Percentiles rank a stretch among this genome's conserved stretches.
These are phyloP conservation scores for Suillus cothurnatus DNA, from an alignment of 768 basidiomycete species.

Conservation along the genomic window DNA sequence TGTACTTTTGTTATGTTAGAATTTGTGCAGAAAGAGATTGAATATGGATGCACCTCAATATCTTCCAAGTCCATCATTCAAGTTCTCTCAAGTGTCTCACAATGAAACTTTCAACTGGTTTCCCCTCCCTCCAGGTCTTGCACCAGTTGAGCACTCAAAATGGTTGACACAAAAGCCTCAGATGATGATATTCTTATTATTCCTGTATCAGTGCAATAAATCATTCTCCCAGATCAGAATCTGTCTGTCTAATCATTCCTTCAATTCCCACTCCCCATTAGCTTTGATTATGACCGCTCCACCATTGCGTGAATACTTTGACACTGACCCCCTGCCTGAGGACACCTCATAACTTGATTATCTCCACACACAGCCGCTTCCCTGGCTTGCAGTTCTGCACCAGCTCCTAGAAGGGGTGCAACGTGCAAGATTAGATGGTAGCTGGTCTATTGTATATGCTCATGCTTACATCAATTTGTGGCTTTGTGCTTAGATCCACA, in stretches of 20 bases:
- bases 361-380: too few species aligned
- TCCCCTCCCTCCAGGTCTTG: background rate
- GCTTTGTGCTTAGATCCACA: background rate
- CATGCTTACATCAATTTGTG: background rate
- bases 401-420: too few species aligned
- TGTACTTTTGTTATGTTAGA: too few species aligned
- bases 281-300: too few species aligned
- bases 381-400: too few species aligned
- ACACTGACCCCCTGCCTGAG: background rate
- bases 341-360: too few species aligned
- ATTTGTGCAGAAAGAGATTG: too few species aligned
- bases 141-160: background rate
- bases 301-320: background rate
- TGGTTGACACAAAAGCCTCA: background rate
- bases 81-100: background rate
- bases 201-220: background rate
- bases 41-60: too few species aligned
- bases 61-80: too few species aligned
- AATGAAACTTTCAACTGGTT: conserved; percentile 6
- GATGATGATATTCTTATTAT: background rate
- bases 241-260: background rate
- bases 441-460: too few species aligned
- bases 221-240: background rate
- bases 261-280: background rate
- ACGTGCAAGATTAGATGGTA: too few species aligned